Evolutionary conservation across 129 eudicot species (phyloP).

Genomic region (Daucus carota): DNA sequence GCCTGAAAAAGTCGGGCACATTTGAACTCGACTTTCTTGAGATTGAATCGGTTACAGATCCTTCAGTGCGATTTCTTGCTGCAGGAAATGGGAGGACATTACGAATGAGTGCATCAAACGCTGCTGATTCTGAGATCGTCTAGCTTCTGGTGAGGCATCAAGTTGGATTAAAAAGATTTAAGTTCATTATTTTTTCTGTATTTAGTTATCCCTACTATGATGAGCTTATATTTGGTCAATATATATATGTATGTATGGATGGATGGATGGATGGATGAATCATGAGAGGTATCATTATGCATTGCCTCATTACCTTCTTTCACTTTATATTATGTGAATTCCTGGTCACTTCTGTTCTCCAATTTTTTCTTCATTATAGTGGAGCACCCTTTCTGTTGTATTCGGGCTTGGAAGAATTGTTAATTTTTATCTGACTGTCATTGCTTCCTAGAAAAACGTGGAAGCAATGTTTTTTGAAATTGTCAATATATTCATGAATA

Average conservation of each 20-base stretch:
- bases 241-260: neutral
- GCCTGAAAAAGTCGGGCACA: constrained; percentile 82
- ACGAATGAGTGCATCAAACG: constrained; percentile 54
- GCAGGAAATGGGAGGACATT: constrained; percentile 67
- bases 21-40: constrained; percentile 66
- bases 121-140: constrained; percentile 57
- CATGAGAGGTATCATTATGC: neutral
- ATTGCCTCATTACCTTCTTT: neutral
- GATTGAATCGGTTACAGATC: constrained; percentile 80
- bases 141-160: constrained; percentile 24
- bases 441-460: neutral
- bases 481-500: neutral
- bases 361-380: neutral
- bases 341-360: neutral
- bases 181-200: neutral
- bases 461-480: neutral
- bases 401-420: neutral
- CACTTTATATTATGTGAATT: neutral
- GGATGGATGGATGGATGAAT: neutral
- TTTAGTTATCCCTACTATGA: neutral
- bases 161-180: neutral
- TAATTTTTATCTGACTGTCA: neutral
- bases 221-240: neutral
- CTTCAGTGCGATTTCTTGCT: constrained; percentile 45
- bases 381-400: neutral